Conservation (phyloP, 2,329 filamentous ascomycete species). For the Monosporascus cannonballus region DNA sequence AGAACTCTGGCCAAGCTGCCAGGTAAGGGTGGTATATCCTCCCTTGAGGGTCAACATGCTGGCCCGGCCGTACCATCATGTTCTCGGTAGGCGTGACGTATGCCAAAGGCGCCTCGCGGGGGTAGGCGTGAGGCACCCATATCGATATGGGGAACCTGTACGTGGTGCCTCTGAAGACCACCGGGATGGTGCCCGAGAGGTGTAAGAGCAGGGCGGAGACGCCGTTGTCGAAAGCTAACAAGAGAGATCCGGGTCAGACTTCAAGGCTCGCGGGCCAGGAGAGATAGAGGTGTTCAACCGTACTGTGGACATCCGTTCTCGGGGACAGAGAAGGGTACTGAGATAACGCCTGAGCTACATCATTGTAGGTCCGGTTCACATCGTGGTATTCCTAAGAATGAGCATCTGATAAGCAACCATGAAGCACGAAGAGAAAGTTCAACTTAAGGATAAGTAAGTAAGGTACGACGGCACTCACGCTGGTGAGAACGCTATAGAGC, state of each 20-base stretch:
- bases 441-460: neutral
- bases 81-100: slow-evolving; percentile 85
- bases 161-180: slow-evolving; percentile 77
- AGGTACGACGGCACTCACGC: slow-evolving; percentile 41
- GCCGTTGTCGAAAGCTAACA: slow-evolving; percentile 79
- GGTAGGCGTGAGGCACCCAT: slow-evolving; percentile 92
- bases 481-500: slow-evolving; percentile 86
- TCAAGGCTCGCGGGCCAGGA: slow-evolving; percentile 3
- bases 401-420: neutral
- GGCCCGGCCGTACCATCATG: slow-evolving; percentile 86
- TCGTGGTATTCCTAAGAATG: slow-evolving; percentile 78
- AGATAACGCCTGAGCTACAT: slow-evolving; percentile 76
- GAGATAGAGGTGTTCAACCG: slow-evolving; percentile 19
- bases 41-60: slow-evolving; percentile 91
- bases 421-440: neutral
- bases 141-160: slow-evolving; percentile 89
- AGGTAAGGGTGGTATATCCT: slow-evolving; percentile 94
- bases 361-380: slow-evolving; percentile 86
- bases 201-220: slow-evolving; percentile 79
- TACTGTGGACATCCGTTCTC: slow-evolving; percentile 93
- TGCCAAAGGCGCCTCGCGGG: slow-evolving; percentile 74
- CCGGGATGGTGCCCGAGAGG: slow-evolving; percentile 83
- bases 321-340: slow-evolving; percentile 75
- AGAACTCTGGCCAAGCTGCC: slow-evolving; percentile 80
- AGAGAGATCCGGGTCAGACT: slow-evolving; percentile 13